Evolutionary conservation across 495 filamentous ascomycete genomes (phyloP).

Genomic region (Lindgomyces ingoldianus): DNA sequence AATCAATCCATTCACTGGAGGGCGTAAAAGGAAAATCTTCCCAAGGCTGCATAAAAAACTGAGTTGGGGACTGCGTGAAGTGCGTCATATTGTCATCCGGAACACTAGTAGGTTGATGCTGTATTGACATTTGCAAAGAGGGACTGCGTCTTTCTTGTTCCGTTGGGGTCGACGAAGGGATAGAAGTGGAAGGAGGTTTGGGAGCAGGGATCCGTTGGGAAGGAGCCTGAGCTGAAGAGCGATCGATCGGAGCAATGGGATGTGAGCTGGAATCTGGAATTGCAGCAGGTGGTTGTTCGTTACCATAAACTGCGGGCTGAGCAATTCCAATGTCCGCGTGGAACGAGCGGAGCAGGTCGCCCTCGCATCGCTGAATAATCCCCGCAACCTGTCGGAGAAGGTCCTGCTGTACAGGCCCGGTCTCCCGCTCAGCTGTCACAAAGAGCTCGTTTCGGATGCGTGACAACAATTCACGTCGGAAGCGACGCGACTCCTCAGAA

Average conservation of each 20-base stretch:
- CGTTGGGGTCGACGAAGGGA: no score
- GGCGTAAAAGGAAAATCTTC: neutral
- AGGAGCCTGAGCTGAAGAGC: neutral
- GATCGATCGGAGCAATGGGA: no score
- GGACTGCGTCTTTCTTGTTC: no score
- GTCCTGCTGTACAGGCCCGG: constrained; percentile 13
- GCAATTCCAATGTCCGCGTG: neutral
- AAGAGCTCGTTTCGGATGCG: constrained; percentile 21
- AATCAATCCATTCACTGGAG: constrained; percentile 24
- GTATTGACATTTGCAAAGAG: no score
- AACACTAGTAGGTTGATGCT: no score
- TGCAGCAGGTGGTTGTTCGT: neutral
- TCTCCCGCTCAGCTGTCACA: constrained; percentile 19
- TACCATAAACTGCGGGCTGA: neutral
- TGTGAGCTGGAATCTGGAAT: neutral
- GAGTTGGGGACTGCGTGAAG: neutral
- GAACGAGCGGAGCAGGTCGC: constrained; percentile 13
- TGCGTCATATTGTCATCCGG: neutral
- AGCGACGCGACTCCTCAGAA: constrained; percentile 24
- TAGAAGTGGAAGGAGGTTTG: neutral
- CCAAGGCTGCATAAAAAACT: neutral
- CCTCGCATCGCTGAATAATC: constrained; percentile 28
- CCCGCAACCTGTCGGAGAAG: constrained; percentile 20
- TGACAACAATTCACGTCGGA: constrained; percentile 21
- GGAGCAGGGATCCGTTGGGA: neutral